Conservation (phyloP, 441 rosid genomes). For the Codiaeum variegatum region DNA sequence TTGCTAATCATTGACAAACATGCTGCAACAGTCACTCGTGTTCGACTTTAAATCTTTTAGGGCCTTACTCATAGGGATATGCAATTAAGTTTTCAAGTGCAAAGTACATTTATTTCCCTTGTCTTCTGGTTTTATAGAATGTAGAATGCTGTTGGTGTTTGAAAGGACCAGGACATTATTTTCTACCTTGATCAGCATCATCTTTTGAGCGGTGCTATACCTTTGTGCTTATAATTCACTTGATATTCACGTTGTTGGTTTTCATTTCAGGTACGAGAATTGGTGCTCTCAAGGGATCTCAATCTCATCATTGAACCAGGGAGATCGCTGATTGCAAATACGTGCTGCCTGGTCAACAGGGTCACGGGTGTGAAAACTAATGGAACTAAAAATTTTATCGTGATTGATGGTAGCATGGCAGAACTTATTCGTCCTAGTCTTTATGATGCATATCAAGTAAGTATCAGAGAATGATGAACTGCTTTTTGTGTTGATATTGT, state of each 20-base stretch:
- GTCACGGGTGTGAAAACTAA: conserved; percentile 97
- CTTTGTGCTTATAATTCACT: background rate
- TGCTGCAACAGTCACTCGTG: background rate
- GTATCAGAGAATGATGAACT: conserved; percentile 17
- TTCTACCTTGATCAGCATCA: background rate
- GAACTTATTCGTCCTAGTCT: conserved; percentile 98
- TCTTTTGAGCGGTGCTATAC: background rate
- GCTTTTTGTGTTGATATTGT: background rate
- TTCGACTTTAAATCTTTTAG: background rate
- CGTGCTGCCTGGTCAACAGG: conserved; percentile 85
- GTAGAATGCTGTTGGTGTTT: background rate
- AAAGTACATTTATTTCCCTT: background rate
- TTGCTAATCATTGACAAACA: background rate
- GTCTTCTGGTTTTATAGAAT: background rate
- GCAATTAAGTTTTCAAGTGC: background rate
- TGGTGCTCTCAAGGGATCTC: conserved; percentile 71
- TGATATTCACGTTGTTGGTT: background rate
- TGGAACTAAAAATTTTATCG: conserved; percentile 86
- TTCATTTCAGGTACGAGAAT: conserved; percentile 65
- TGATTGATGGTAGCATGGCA: conserved; percentile 98
- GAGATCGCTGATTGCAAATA: conserved; percentile 91
- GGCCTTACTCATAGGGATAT: background rate
- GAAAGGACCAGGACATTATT: background rate
- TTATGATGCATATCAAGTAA: conserved; percentile 93
- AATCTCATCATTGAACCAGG: conserved; percentile 97